Evolutionary conservation across 148 eudicot genomes (phyloP).

Genomic region (Rhododendron simsii): DNA sequence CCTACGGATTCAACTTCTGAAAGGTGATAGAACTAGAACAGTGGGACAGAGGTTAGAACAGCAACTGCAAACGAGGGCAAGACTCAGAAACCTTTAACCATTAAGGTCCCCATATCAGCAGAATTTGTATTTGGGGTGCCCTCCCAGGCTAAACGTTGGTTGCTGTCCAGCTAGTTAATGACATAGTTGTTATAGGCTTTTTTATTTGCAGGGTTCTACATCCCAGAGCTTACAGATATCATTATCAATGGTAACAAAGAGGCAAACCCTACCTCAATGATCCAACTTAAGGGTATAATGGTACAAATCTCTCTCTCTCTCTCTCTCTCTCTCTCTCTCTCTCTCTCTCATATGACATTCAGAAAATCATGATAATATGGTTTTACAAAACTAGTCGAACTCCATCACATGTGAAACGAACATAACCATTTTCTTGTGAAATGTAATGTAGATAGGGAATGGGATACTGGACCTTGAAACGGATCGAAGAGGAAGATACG

Average conservation of each 20-base stretch:
- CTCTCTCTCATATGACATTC: too few relatives aligned
- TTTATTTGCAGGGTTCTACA: slow-evolving; percentile 23
- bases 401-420: not conserved
- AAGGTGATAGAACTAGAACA: not conserved
- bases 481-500: slow-evolving; percentile 23
- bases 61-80: not conserved
- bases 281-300: slow-evolving; percentile 24
- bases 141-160: not conserved
- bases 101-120: not conserved
- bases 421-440: slow-evolving; percentile 1
- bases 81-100: not conserved
- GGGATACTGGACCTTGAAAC: slow-evolving; percentile 27
- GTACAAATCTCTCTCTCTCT: slow-evolving; percentile 5
- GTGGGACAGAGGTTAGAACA: not conserved
- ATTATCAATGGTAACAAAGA: slow-evolving; percentile 25
- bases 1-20: not conserved
- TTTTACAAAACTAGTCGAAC: not conserved
- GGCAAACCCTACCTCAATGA: slow-evolving; percentile 16
- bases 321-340: too few relatives aligned
- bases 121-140: not conserved
- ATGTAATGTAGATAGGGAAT: slow-evolving; percentile 23
- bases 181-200: not conserved
- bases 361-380: not conserved
- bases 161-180: not conserved
- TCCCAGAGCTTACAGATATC: slow-evolving; percentile 33